Evolutionary conservation across 2,329 filamentous ascomycete species (phyloP), one percentile per base, ranked within the genome.

Genomic region (Neocucurbitaria cava): DNA sequence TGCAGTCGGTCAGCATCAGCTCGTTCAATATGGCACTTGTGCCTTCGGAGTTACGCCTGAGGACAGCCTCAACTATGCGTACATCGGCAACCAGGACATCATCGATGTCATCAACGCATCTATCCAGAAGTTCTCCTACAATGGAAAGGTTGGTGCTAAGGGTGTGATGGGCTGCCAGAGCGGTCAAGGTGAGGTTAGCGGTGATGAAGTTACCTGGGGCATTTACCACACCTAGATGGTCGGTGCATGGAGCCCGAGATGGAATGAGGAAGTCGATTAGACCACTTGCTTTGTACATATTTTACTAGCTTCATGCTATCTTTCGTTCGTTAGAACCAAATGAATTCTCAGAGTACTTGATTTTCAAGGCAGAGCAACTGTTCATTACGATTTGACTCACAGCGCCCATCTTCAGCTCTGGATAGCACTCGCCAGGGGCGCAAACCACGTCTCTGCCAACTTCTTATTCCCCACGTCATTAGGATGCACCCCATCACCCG

Each of bases 11-110:
- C n/a, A n/a, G n/a, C n/a, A n/a, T n/a, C n/a, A n/a, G n/a, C n/a
- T n/a, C n/a, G n/a, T n/a, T n/a, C n/a, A n/a, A n/a, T n/a, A n/a
- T n/a, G n/a, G n/a, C n/a, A 35, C 43, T 70, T 42, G 72, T 71
- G 54, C 68, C 65, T 60, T 75, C 84, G 67, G 61, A 73, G 0
- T 77, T 66, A 20, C 30, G n/a, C 11, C 28, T 5, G 18, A 30
- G 6, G 31, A 28, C 7, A 35, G 28, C 26, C 30, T 24, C 10
- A 30, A 30, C 28, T 30, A 11, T n/a, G 26, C 28, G n/a, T 20
- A 31, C n/a, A 28, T 46, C 31, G 26, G 43, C 43, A 46, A 35
- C 30, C 43, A 46, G 20, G 43, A 46, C 28, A 46, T 46, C 28
- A 46, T 35, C 21, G 43, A 46, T 24, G n/a, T 46, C 1, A 28